Percentiles rank a stretch among this genome's conserved stretches.
phyloP scores from a whole-genome alignment of 768 basidiomycete species.

The Daedalea quercina region DNA sequence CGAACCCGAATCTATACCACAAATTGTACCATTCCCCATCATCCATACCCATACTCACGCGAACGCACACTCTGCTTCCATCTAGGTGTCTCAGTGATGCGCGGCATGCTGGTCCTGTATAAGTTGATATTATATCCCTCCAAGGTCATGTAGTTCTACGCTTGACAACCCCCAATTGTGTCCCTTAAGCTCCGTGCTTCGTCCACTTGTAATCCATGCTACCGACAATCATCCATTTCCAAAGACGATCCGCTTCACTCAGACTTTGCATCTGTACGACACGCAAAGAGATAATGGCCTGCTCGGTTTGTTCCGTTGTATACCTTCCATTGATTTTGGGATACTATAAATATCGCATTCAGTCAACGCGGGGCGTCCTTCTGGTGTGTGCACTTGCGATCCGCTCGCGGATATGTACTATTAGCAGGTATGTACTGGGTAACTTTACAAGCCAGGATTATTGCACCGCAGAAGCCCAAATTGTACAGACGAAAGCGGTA shows the following conservation, averaged over 20 bases:
- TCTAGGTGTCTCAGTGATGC: background rate
- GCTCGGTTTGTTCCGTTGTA: background rate
- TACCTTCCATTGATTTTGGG: background rate
- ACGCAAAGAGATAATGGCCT: too few species aligned
- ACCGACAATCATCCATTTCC: too few species aligned
- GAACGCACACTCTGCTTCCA: background rate
- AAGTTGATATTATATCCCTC: background rate
- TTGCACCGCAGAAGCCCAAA: conserved; percentile 6
- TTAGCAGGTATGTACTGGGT: conserved; percentile 10
- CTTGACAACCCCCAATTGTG: background rate
- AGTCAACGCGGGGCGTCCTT: too few species aligned
- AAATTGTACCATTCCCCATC: background rate
- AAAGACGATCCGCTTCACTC: too few species aligned
- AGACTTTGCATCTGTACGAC: too few species aligned
- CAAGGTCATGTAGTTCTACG: background rate
- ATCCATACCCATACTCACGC: background rate
- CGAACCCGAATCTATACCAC: conserved; percentile 27
- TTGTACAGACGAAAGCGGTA: conserved; percentile 5
- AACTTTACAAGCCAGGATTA: conserved; percentile 4
- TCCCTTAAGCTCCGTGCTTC: too few species aligned
- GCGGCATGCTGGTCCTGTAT: background rate
- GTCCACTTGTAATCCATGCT: too few species aligned
- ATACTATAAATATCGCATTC: background rate
- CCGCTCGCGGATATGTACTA: conserved; percentile 14
- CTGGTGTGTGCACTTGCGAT: conserved; percentile 1